Conservation (phyloP, 176 grass and related monocot genomes). For the Lolium perenne region DNA sequence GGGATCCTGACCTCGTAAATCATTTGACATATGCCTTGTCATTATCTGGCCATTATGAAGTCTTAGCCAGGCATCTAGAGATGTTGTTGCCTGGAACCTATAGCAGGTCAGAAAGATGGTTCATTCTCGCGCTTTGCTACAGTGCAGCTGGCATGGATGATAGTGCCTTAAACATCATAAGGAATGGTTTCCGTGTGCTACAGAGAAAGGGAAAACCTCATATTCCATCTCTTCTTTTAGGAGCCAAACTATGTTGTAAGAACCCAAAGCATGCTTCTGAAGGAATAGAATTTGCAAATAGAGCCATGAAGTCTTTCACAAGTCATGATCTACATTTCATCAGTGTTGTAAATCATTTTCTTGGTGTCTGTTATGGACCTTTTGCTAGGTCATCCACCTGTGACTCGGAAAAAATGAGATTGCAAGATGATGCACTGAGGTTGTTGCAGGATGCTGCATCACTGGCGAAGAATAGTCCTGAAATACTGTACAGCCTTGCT, state of each 20-base stretch:
- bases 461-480: slow-evolving; percentile 68
- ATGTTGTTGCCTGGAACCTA: slow-evolving; percentile 87
- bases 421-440: slow-evolving; percentile 73
- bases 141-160: slow-evolving; percentile 75
- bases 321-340: slow-evolving; percentile 66
- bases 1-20: slow-evolving; percentile 87
- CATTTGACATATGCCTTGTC: slow-evolving; percentile 85
- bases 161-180: slow-evolving; percentile 88
- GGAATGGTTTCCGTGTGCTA: slow-evolving; percentile 63
- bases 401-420: slow-evolving; percentile 62
- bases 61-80: slow-evolving; percentile 84
- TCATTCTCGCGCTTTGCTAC: slow-evolving; percentile 91
- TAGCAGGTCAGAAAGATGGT: slow-evolving; percentile 89
- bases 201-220: slow-evolving; percentile 79
- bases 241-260: slow-evolving; percentile 91
- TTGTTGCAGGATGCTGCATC: slow-evolving; percentile 58
- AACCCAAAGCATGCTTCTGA: slow-evolving; percentile 70
- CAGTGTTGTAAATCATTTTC: slow-evolving; percentile 74
- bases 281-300: slow-evolving; percentile 80
- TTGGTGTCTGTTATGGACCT: slow-evolving; percentile 82
- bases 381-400: slow-evolving; percentile 76
- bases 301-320: slow-evolving; percentile 67
- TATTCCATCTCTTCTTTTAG: slow-evolving; percentile 90
- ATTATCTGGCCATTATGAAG: slow-evolving; percentile 76
- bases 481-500: slow-evolving; percentile 83